A percentile compares a stretch with the other conserved stretches of the same genome.
phyloP scores from a whole-genome alignment of 164 flowering plant species.

The Amborella trichopoda region DNA sequence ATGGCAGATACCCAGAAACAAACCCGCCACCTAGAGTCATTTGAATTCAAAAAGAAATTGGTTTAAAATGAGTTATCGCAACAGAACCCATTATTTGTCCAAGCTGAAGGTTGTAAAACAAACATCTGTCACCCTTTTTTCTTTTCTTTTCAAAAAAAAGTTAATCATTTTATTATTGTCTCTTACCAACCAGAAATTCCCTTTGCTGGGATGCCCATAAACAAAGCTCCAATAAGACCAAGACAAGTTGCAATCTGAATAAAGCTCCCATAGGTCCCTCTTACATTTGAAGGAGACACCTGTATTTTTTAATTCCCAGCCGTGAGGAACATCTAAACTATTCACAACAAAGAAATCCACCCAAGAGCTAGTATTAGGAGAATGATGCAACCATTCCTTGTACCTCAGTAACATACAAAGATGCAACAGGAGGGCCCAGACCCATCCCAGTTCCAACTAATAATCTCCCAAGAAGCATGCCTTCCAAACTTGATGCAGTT shows the following conservation, averaged over 20 bases:
- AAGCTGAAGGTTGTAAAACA: too few relatives aligned
- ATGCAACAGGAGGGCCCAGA: conserved; percentile 54
- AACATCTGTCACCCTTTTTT: too few relatives aligned
- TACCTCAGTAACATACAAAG: conserved; percentile 76
- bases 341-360: too few relatives aligned
- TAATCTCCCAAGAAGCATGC: conserved; percentile 64
- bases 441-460: conserved; percentile 76
- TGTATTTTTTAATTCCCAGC: too few relatives aligned
- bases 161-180: conserved; percentile 1
- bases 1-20: conserved; percentile 88
- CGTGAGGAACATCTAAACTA: too few relatives aligned
- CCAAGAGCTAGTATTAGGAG: too few relatives aligned
- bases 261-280: conserved; percentile 96
- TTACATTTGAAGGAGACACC: conserved; percentile 61
- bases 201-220: conserved; percentile 83
- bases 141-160: too few relatives aligned
- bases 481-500: conserved; percentile 30
- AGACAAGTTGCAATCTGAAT: conserved; percentile 94
- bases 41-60: too few relatives aligned
- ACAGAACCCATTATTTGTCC: too few relatives aligned
- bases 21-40: conserved; percentile 91
- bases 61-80: too few relatives aligned
- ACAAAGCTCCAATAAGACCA: conserved; percentile 65
- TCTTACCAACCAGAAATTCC: conserved; percentile 68
- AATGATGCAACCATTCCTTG: neutral